Evolutionary conservation across 2,329 filamentous ascomycete species (phyloP).

Genomic region (Cyclaneusma minus): DNA sequence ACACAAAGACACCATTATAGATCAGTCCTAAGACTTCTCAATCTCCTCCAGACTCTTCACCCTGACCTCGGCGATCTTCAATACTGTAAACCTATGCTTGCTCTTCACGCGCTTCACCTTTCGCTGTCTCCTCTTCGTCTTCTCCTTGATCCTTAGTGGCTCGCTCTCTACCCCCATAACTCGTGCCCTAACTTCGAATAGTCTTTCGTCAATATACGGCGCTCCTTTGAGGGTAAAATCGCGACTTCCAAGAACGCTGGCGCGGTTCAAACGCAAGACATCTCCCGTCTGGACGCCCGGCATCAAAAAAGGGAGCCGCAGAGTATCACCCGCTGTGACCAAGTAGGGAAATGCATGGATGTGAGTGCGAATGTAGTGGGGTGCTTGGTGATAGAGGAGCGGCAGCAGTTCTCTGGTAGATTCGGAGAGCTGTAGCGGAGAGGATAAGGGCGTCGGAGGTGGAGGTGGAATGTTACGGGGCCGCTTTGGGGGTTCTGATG

Average conservation of each 20-base stretch:
- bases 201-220: conserved; percentile 66
- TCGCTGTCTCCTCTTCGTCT: conserved; percentile 66
- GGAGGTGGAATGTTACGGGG: conserved; percentile 4
- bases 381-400: conserved; percentile 54
- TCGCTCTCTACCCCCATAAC: conserved; percentile 76
- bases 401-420: conserved; percentile 50
- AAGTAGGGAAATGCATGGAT: conserved; percentile 72
- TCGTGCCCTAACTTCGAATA: conserved; percentile 74
- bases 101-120: conserved; percentile 63
- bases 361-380: conserved; percentile 66
- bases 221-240: conserved; percentile 79
- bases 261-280: conserved; percentile 74
- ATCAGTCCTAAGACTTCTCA: too few relatives aligned
- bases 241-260: conserved; percentile 65
- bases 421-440: conserved; percentile 26
- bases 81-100: conserved; percentile 79
- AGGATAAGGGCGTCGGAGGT: conserved; percentile 10
- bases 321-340: conserved; percentile 56
- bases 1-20: too few relatives aligned
- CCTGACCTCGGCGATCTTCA: conserved; percentile 68
- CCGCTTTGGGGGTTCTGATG: too few relatives aligned
- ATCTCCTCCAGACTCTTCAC: conserved; percentile 26
- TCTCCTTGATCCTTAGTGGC: conserved; percentile 61
- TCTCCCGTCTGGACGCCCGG: conserved; percentile 65
- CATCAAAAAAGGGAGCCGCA: conserved; percentile 71